These are phyloP conservation scores for Sporisorium scitamineum DNA, from an alignment of 1,284 basidiomycete species.

Conservation along the genomic window DNA sequence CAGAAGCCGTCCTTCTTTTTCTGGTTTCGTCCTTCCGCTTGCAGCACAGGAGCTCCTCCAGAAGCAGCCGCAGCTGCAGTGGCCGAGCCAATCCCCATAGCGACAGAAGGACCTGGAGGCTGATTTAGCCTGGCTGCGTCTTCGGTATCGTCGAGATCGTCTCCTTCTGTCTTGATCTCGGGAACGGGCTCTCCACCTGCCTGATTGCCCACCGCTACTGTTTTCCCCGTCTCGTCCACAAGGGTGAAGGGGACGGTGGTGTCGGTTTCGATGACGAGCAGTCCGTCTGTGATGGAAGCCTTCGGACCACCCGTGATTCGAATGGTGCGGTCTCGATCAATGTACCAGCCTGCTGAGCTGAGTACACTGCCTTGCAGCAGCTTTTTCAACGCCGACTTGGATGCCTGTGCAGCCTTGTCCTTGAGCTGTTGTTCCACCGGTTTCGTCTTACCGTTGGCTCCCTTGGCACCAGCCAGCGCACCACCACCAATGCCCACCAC, in stretches of 20 bases:
- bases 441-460: conserved; percentile 39
- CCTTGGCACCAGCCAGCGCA: conserved; percentile 37
- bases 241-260: conserved; percentile 46
- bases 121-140: conserved; percentile 41
- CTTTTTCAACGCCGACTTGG: conserved; percentile 50
- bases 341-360: conserved; percentile 62
- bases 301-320: conserved; percentile 57
- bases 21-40: conserved; percentile 32
- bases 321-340: conserved; percentile 56
- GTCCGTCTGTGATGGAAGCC: conserved; percentile 48
- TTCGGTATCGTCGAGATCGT: conserved; percentile 34
- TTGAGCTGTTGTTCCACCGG: conserved; percentile 43
- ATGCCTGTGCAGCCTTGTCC: conserved; percentile 37
- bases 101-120: conserved; percentile 6
- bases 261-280: conserved; percentile 60
- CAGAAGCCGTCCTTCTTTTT: conserved; percentile 41
- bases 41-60: conserved; percentile 28
- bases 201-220: conserved; percentile 47
- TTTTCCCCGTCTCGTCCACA: conserved; percentile 57
- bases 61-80: conserved; percentile 25
- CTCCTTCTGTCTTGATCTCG: neutral
- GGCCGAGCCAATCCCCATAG: conserved; percentile 30
- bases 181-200: conserved; percentile 42
- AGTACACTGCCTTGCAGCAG: conserved; percentile 56
- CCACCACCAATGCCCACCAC: conserved; percentile 60